Conservation (phyloP, 2,329 filamentous ascomycete genomes). For the Sporothrix brasiliensis region DNA sequence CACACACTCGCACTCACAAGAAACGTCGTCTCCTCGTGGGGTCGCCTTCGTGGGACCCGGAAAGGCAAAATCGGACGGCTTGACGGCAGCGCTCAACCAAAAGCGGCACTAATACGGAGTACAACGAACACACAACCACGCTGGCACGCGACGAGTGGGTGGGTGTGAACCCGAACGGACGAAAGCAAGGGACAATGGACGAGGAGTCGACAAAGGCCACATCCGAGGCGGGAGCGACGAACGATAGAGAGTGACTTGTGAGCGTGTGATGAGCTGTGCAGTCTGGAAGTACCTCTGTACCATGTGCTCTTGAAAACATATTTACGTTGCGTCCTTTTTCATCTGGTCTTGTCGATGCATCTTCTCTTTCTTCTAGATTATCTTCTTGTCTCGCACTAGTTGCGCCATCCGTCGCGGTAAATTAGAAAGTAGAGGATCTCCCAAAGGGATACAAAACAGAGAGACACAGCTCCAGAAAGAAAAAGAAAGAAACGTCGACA, state of each 20-base stretch:
- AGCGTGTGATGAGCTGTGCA: not conserved
- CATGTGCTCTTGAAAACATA: not conserved
- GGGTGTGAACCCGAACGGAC: not conserved
- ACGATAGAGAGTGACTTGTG: constrained; percentile 1
- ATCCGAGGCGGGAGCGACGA: not conserved
- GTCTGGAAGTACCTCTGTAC: not conserved
- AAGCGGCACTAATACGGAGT: constrained; percentile 1
- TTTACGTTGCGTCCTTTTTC: not conserved
- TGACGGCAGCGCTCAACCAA: not conserved
- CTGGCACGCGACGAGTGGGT: constrained; percentile 6
- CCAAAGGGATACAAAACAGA: constrained; percentile 5
- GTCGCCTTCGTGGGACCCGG: not conserved
- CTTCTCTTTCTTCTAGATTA: not conserved
- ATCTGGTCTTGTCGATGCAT: not conserved
- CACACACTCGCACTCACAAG: not conserved
- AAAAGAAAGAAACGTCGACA: not conserved
- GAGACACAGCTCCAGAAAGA: not conserved
- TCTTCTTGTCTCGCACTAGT: constrained; percentile 15
- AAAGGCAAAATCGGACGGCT: not conserved
- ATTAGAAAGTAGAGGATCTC: constrained; percentile 21
- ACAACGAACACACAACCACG: constrained; percentile 14
- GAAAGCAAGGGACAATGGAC: not conserved
- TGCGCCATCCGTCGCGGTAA: constrained; percentile 10
- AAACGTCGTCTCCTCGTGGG: not conserved
- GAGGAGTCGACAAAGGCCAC: no score